Evolutionary conservation across 495 filamentous ascomycete genomes (phyloP).

Genomic region (Emericellopsis terricola): DNA sequence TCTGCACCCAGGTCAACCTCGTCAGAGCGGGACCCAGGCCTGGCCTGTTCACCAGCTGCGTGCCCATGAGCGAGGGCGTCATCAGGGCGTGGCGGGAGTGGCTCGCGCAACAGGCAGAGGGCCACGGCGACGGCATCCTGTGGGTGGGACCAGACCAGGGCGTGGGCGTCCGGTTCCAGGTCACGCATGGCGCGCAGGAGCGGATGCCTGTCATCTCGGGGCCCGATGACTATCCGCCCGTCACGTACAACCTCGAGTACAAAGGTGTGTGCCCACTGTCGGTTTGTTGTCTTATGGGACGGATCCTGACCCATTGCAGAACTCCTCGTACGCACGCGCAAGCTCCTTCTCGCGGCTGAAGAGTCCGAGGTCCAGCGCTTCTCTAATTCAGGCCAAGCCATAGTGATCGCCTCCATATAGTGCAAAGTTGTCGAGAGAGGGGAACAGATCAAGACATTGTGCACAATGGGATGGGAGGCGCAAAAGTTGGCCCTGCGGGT

Average conservation of each 20-base stretch:
- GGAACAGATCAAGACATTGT: no score
- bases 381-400: constrained; percentile 34
- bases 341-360: constrained; percentile 39
- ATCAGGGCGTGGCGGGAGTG: constrained; percentile 51
- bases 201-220: constrained; percentile 26
- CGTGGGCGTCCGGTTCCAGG: constrained; percentile 39
- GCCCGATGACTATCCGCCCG: constrained; percentile 35
- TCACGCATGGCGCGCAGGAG: constrained; percentile 15
- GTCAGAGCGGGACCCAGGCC: constrained; percentile 43
- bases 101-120: constrained; percentile 25
- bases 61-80: constrained; percentile 44
- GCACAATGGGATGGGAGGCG: no score
- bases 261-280: constrained; percentile 33
- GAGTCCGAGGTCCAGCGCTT: constrained; percentile 30
- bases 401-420: constrained; percentile 35
- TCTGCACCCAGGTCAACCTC: constrained; percentile 47
- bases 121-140: constrained; percentile 16
- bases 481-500: no score
- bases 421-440: no score
- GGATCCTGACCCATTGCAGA: constrained; percentile 21
- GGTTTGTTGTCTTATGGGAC: neutral
- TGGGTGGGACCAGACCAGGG: constrained; percentile 38
- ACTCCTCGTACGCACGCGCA: constrained; percentile 39
- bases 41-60: constrained; percentile 39
- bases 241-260: constrained; percentile 40